Evolutionary conservation across 2,329 filamentous ascomycete species (phyloP).

Genomic region (Diaporthe sp.): DNA sequence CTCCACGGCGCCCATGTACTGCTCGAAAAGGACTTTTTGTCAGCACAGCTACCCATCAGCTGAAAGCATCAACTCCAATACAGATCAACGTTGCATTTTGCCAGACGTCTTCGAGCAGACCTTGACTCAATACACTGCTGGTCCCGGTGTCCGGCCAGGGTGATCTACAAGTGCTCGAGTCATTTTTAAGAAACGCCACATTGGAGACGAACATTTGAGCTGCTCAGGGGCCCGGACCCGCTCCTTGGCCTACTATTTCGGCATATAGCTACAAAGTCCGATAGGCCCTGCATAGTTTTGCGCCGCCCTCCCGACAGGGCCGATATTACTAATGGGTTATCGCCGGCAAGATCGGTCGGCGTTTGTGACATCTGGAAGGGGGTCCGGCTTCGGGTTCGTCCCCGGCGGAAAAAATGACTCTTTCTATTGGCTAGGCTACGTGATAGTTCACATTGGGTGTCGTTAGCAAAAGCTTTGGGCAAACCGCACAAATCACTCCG

Average conservation of each 20-base stretch:
- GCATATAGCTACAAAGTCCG: background rate
- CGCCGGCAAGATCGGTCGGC: too few species aligned
- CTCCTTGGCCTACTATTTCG: background rate
- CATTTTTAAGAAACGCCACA: background rate
- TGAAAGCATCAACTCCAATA: too few species aligned
- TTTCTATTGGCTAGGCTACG: background rate
- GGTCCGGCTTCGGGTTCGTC: too few species aligned
- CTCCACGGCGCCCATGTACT: too few species aligned
- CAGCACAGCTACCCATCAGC: too few species aligned
- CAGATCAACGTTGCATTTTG: too few species aligned
- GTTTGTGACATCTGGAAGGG: too few species aligned
- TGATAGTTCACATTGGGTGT: background rate
- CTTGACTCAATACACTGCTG: too few species aligned
- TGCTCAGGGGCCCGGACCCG: background rate
- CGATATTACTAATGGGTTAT: background rate
- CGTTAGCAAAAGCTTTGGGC: background rate
- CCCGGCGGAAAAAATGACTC: background rate
- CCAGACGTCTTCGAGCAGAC: too few species aligned
- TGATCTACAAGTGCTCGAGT: too few species aligned
- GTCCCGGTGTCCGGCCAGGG: too few species aligned
- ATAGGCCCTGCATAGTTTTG: background rate
- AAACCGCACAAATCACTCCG: background rate
- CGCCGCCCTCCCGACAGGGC: background rate
- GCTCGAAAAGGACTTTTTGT: too few species aligned
- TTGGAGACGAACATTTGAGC: background rate